These are phyloP conservation scores for Solioccasus polychromus DNA, from an alignment of 768 basidiomycete genomes.

Conservation along the genomic window DNA sequence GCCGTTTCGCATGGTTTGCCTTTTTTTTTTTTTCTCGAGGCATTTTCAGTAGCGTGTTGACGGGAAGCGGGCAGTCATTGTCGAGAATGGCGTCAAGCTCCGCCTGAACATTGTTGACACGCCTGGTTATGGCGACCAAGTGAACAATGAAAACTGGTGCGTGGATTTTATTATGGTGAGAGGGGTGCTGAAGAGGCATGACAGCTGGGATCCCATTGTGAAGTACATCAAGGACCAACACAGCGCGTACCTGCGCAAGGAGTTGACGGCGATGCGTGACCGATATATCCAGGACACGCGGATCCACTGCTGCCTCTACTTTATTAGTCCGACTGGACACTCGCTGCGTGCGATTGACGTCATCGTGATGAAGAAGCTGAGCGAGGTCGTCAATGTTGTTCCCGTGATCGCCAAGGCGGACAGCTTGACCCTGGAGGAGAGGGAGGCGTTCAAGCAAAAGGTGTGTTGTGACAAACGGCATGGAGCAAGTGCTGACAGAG, in stretches of 20 bases:
- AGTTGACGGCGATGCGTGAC: constrained; percentile 98
- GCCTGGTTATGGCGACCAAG: constrained; percentile 96
- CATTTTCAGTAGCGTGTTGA: constrained; percentile 17
- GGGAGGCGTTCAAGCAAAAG: constrained; percentile 90
- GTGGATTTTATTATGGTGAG: constrained; percentile 23
- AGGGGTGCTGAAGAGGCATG: constrained; percentile 2
- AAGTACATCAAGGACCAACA: constrained; percentile 99
- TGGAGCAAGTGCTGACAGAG: constrained; percentile 9
- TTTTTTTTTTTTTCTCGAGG: not conserved
- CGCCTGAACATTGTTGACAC: constrained; percentile 98
- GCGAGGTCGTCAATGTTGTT: constrained; percentile 98
- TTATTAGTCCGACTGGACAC: constrained; percentile 99
- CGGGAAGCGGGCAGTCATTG: constrained; percentile 62
- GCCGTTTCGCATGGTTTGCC: constrained; percentile 86
- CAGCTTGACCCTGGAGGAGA: constrained; percentile 89
- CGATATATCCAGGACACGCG: constrained; percentile 98
- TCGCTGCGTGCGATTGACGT: constrained; percentile 94
- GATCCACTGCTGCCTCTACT: constrained; percentile 97
- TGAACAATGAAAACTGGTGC: constrained; percentile 98
- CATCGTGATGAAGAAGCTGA: constrained; percentile 98
- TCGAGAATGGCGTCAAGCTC: constrained; percentile 93
- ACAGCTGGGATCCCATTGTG: constrained; percentile 98
- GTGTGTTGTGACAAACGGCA: constrained; percentile 36
- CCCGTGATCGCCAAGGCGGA: constrained; percentile 99
- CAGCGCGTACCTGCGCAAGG: constrained; percentile 97